phyloP scores from a whole-genome alignment of 345 rosid species.

The Viola odorata region DNA sequence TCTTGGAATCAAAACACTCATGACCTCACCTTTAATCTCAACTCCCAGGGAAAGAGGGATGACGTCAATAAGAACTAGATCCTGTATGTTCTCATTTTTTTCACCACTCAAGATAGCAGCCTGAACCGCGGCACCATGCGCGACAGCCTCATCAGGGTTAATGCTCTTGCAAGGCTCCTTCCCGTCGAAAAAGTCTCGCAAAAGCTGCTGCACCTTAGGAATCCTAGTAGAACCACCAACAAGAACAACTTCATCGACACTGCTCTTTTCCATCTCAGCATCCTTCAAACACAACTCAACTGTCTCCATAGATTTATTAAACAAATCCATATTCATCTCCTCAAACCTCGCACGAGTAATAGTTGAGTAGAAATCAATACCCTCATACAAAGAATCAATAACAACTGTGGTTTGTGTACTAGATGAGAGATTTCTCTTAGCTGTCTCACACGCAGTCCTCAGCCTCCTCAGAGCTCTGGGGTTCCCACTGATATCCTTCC shows the following conservation, averaged over 20 bases:
- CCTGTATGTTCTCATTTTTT: slow-evolving; percentile 20
- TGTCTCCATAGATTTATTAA: slow-evolving; percentile 26
- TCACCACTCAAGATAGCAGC: slow-evolving; percentile 21
- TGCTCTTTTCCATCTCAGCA: slow-evolving; percentile 24
- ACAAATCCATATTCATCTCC: slow-evolving; percentile 23
- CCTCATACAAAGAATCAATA: slow-evolving; percentile 22
- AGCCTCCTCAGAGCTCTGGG: slow-evolving; percentile 26
- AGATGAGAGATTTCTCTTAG: slow-evolving; percentile 26
- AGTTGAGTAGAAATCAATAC: slow-evolving; percentile 20
- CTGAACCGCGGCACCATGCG: slow-evolving; percentile 22
- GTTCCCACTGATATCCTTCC: slow-evolving; percentile 23
- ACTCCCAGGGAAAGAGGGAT: slow-evolving; percentile 18
- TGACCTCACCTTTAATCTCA: slow-evolving; percentile 19
- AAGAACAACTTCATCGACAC: slow-evolving; percentile 16
- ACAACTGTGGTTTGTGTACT: slow-evolving; percentile 26
- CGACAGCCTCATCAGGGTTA: slow-evolving; percentile 22
- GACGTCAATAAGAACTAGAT: slow-evolving; percentile 17
- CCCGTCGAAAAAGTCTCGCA: slow-evolving; percentile 23
- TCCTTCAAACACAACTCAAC: slow-evolving; percentile 25
- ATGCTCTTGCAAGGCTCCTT: slow-evolving; percentile 27
- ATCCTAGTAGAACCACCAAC: slow-evolving; percentile 25
- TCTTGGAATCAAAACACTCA: slow-evolving; percentile 21
- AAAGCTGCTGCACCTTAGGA: slow-evolving; percentile 22
- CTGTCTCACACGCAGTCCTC: slow-evolving; percentile 28
- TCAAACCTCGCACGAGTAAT: slow-evolving; percentile 20